Base-by-base conservation (phyloP, 2,329 filamentous ascomycete genomes). In the Cercospora sesami region DNA sequence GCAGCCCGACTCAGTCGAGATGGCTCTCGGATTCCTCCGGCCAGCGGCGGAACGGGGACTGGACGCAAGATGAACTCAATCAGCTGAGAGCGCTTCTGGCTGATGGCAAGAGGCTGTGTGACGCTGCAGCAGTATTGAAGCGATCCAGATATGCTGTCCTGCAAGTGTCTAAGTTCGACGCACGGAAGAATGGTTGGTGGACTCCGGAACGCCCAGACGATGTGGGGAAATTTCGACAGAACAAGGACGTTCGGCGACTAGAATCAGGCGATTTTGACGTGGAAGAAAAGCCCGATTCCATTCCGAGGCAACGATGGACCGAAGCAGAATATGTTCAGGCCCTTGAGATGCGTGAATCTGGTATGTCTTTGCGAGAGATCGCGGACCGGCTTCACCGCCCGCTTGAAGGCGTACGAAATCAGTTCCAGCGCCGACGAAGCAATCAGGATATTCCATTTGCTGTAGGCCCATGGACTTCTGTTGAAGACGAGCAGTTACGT, bases 141-240 rank as follows among this genome's bases (percentile, higher is more conserved):
- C 48, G 51, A n/a, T 45, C 30, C 53, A 58, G 31, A 42, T 64
- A 58, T 48, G 31, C 31, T 14, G 5, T 64, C n/a, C 7, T 16
- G n/a, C 18, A 59, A 23, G 62, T 64, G 18, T 23, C 21, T 4
- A 36, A 36, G 23, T 64, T 26, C 26, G 51, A 64, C 16, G 7
- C 30, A 9, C 21, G 7, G 9, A 28, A 58, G 33, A 58, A 59
- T 18, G 62, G 62, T 5, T 64, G 51, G 48, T 64, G 23, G 18
- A 64, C 62, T 58, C 62, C 62, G n/a, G 62, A 64, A 31, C 51
- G 62, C 8, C 62, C 62, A 9, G 21, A 28, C 6, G 62, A 64
- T 36, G 33, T 64, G 28, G n/a, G 10, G 18, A 30, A 58, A 28
- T 64, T 64, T 30, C 62, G 62, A 30, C 61, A 42, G 51, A 18